These are phyloP conservation scores for Plasmopara muralis DNA, from an alignment of 352 stramenopile species.

Conservation along the genomic window DNA sequence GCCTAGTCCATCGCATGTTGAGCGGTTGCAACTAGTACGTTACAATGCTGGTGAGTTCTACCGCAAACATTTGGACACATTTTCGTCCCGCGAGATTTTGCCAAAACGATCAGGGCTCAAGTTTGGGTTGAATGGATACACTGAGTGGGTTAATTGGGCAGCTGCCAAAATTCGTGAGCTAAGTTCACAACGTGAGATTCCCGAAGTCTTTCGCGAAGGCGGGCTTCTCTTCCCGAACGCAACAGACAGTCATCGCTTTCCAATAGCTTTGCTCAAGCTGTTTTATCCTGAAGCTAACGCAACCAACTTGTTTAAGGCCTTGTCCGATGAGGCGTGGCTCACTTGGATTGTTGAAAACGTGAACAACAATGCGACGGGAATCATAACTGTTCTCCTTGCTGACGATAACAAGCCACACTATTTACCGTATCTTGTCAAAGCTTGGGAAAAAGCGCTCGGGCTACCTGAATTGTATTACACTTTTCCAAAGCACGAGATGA, in stretches of 20 bases:
- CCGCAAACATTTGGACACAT: slow-evolving; percentile 72
- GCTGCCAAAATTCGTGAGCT: slow-evolving; percentile 34
- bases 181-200: slow-evolving; percentile 25
- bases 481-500: slow-evolving; percentile 48
- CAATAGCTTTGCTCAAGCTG: slow-evolving; percentile 47
- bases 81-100: slow-evolving; percentile 60
- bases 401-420: slow-evolving; percentile 39
- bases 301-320: slow-evolving; percentile 52
- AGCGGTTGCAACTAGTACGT: slow-evolving; percentile 64
- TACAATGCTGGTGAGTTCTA: slow-evolving; percentile 78
- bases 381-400: slow-evolving; percentile 32
- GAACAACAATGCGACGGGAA: slow-evolving; percentile 35
- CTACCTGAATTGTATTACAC: slow-evolving; percentile 52
- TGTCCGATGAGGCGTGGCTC: slow-evolving; percentile 51
- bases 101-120: slow-evolving; percentile 34
- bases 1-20: slow-evolving; percentile 51
- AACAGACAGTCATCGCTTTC: slow-evolving; percentile 46
- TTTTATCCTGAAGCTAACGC: slow-evolving; percentile 42
- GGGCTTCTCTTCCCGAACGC: slow-evolving; percentile 47
- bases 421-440: slow-evolving; percentile 43
- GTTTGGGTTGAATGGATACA: slow-evolving; percentile 51
- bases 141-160: slow-evolving; percentile 56
- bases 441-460: slow-evolving; percentile 54
- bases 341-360: slow-evolving; percentile 56
- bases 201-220: slow-evolving; percentile 48